Conservation (phyloP, 768 basidiomycete species). For the Astraeus odoratus region DNA sequence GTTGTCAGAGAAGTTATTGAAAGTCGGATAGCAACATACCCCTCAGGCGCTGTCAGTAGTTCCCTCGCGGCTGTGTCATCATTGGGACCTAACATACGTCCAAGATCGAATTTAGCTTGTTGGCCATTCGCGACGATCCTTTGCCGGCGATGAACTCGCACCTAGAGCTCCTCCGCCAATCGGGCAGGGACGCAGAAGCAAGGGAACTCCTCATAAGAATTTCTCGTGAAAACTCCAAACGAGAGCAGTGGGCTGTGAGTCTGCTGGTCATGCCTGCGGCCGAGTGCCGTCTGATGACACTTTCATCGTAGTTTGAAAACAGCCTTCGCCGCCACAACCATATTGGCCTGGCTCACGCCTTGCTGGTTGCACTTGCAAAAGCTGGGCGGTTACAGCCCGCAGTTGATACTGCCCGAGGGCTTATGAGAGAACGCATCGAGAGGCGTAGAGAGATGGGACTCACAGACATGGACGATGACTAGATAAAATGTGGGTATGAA, state of each 20-base stretch:
- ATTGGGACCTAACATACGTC: slow-evolving; percentile 6
- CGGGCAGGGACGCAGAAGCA: slow-evolving; percentile 36
- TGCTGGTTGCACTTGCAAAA: slow-evolving; percentile 69
- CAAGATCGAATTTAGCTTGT: slow-evolving; percentile 87
- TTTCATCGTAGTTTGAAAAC: slow-evolving; percentile 67
- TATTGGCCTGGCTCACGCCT: slow-evolving; percentile 69
- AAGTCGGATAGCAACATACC: slow-evolving; percentile 84
- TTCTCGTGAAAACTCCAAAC: slow-evolving; percentile 63
- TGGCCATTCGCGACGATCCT: slow-evolving; percentile 81
- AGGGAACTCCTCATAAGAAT: slow-evolving; percentile 51
- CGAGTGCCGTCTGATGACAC: slow-evolving; percentile 4
- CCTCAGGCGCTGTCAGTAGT: slow-evolving; percentile 68
- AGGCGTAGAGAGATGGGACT: slow-evolving; percentile 35
- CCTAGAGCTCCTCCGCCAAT: slow-evolving; percentile 41
- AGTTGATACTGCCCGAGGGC: slow-evolving; percentile 36
- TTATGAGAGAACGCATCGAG: slow-evolving; percentile 37
- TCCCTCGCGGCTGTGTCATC: background rate
- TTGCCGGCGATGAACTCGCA: slow-evolving; percentile 60
- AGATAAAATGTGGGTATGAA: slow-evolving; percentile 2
- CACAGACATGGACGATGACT: slow-evolving; percentile 38
- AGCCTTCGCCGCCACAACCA: slow-evolving; percentile 83
- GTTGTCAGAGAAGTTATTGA: slow-evolving; percentile 71
- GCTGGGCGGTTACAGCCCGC: slow-evolving; percentile 53
- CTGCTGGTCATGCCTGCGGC: background rate
- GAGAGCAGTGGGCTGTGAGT: slow-evolving; percentile 79